Evolutionary conservation across 2,329 filamentous ascomycete species (phyloP).

Genomic region (Beauveria rudraprayagi): DNA sequence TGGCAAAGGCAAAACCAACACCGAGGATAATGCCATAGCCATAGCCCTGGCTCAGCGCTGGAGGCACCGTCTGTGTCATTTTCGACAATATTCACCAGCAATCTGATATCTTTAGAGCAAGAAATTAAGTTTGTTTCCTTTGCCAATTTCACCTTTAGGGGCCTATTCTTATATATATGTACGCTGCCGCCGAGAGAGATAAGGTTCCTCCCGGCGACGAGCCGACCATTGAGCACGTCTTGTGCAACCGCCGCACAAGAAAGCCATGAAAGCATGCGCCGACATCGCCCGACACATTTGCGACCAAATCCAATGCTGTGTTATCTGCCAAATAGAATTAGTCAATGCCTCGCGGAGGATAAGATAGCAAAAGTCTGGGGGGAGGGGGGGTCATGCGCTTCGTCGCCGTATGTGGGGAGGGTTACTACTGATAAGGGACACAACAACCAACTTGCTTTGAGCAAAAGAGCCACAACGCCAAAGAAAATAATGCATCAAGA

Average conservation of each 20-base stretch:
- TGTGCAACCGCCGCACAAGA: not conserved
- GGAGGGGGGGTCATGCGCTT: not conserved
- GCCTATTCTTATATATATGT: not conserved
- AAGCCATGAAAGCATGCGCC: not conserved
- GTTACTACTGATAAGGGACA: not conserved
- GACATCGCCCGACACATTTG: not conserved
- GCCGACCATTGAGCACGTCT: not conserved
- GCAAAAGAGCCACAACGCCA: no score
- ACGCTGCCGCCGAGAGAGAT: not conserved
- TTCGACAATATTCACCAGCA: not conserved
- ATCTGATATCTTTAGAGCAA: not conserved
- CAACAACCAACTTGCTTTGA: not conserved
- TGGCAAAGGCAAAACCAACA: conserved; percentile 63
- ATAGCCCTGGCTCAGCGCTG: conserved; percentile 50
- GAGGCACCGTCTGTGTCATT: conserved; percentile 4
- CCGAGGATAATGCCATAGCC: conserved; percentile 75
- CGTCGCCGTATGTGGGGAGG: not conserved
- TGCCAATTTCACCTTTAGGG: not conserved
- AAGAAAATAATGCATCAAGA: not conserved
- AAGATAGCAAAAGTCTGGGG: conserved; percentile 5
- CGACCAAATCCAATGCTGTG: not conserved
- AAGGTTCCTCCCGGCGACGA: not conserved
- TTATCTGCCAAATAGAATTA: not conserved
- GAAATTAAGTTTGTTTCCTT: not conserved
- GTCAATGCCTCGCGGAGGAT: not conserved